phyloP scores from a whole-genome alignment of 805 yeast genomes.

The Lachancea sp. region DNA sequence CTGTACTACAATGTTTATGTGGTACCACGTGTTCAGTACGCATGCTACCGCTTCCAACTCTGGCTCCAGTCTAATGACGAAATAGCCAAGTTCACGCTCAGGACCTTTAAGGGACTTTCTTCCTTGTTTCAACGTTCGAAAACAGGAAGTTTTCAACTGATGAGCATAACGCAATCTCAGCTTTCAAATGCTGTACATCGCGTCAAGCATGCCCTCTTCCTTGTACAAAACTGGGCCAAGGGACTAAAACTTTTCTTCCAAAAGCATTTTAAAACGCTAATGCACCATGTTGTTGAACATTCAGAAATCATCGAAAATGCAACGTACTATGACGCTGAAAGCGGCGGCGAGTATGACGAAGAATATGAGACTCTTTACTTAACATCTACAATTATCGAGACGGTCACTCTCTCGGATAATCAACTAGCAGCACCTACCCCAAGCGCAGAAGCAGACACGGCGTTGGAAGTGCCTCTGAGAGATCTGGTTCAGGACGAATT shows the following conservation, averaged over 20 bases:
- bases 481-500: conserved; percentile 33
- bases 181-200: not conserved
- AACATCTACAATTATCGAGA: conserved; percentile 20
- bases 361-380: conserved; percentile 6
- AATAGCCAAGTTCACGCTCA: not conserved
- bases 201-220: not conserved
- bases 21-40: conserved; percentile 9
- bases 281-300: conserved; percentile 2
- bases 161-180: not conserved
- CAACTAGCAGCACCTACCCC: conserved; percentile 10
- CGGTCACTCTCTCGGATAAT: conserved; percentile 15
- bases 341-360: not conserved
- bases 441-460: conserved; percentile 7
- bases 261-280: not conserved
- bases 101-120: conserved; percentile 3
- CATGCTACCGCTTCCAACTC: not conserved
- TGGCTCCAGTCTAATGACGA: conserved; percentile 1
- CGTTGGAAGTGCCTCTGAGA: conserved; percentile 19
- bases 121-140: not conserved
- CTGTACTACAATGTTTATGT: conserved; percentile 18
- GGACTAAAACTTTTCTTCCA: not conserved
- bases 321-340: conserved; percentile 10
- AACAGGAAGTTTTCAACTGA: not conserved
- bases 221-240: not conserved
- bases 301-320: conserved; percentile 8